Conservation (phyloP, 2,329 filamentous ascomycete species). For the Sphaceloma murrayae region DNA sequence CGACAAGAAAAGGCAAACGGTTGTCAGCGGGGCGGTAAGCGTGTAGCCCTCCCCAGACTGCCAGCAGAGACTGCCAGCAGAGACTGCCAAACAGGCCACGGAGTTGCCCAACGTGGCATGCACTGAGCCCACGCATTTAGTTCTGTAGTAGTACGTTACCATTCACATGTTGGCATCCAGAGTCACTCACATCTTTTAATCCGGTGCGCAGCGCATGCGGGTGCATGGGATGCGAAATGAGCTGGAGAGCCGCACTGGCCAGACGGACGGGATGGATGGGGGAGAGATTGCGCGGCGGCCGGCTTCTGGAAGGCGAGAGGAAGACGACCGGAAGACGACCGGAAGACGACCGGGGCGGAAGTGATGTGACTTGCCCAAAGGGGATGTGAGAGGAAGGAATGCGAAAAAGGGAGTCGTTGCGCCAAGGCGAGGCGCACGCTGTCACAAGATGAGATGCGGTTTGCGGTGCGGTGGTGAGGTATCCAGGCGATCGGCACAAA, state of each 20-base stretch:
- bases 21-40: conserved; percentile 14
- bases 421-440: conserved; percentile 8
- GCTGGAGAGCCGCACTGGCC: neutral
- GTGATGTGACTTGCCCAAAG: conserved; percentile 6
- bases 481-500: no score
- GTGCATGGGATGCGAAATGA: no score
- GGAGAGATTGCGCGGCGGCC: conserved; percentile 10
- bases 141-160: no score
- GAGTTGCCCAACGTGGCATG: neutral
- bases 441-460: conserved; percentile 14
- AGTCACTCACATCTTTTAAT: no score
- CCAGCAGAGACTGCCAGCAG: conserved; percentile 6
- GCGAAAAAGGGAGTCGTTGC: no score
- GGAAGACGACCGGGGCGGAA: no score
- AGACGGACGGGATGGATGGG: neutral
- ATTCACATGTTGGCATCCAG: no score
- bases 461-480: no score
- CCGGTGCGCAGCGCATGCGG: no score
- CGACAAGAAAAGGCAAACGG: conserved; percentile 13
- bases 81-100: neutral
- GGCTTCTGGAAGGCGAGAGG: conserved; percentile 12
- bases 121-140: no score
- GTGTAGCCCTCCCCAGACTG: no score
- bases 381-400: no score
- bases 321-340: neutral